A percentile compares a stretch with the other conserved stretches of the same genome.
Evolutionary conservation across 2,329 filamentous ascomycete genomes (phyloP).

Genomic region (Trichoderma sp.): DNA sequence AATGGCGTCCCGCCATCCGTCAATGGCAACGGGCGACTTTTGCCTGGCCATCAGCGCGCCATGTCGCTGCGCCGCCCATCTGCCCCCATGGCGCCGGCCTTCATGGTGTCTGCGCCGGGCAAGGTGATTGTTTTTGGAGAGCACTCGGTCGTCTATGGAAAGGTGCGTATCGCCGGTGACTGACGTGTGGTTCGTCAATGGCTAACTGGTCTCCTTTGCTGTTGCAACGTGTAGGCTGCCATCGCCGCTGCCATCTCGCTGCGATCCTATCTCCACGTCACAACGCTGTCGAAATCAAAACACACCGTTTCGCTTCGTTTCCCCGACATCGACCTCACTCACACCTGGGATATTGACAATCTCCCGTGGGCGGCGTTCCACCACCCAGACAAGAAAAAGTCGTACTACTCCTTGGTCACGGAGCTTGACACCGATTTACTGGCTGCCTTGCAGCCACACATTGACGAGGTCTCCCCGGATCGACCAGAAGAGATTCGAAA

Average conservation of each 20-base stretch:
- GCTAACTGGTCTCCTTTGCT: neutral
- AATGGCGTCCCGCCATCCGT: conserved; percentile 24
- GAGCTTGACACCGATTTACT: conserved; percentile 79
- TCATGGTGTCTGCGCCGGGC: conserved; percentile 96
- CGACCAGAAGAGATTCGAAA: conserved; percentile 71
- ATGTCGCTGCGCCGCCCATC: conserved; percentile 55
- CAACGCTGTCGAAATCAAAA: conserved; percentile 86
- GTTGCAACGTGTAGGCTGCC: conserved; percentile 64
- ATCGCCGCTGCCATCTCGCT: conserved; percentile 94
- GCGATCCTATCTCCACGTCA: conserved; percentile 94
- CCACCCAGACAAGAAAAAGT: conserved; percentile 81
- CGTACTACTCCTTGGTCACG: conserved; percentile 87
- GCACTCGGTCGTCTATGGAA: conserved; percentile 96
- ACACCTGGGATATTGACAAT: conserved; percentile 92
- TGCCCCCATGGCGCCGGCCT: conserved; percentile 73
- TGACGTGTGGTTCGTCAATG: neutral
- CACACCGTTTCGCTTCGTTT: conserved; percentile 86
- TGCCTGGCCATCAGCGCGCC: conserved; percentile 31
- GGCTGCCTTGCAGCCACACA: conserved; percentile 74
- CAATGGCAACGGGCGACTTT: conserved; percentile 16
- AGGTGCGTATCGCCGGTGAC: conserved; percentile 51
- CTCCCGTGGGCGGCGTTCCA: conserved; percentile 85
- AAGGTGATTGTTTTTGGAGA: conserved; percentile 99
- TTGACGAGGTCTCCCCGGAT: conserved; percentile 65
- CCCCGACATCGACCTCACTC: conserved; percentile 81